Base-by-base conservation (phyloP, 1,139 yeast species). In the Insectozyma bohioensis region DNA sequence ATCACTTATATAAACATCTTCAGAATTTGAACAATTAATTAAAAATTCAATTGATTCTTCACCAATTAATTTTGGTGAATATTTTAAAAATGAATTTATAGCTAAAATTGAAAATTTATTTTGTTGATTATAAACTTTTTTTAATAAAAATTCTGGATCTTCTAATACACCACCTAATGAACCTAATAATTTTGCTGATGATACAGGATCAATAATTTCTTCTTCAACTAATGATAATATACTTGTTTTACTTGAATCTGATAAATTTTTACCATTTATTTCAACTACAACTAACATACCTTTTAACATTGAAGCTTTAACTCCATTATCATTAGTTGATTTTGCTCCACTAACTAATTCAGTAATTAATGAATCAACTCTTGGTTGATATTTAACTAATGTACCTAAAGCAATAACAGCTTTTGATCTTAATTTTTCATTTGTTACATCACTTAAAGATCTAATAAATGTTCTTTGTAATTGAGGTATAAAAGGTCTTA, bases 401-500 rank as follows among this genome's bases (percentile, higher is more conserved):
- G 90, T 79, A 34, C 95, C 95, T 46, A 92, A 67, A 0, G 97
- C 97, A 47, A 72, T 75, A 23, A 95, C 97, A n/a, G 97, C 95
- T 43, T 95, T 76, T 4, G 79, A 60, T 49, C 97, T 75, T 51
- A 92, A 69, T 6, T 75, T 63, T 39, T 83, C 95, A 51, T 81
- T 85, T 2, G 71, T 52, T 3, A 84, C 71, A 61, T 92, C 98
- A 30, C 87, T 75, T 43, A 94, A 70, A 1, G 95, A 85, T 56
- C 95, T 85, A 29, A 94, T 95, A 65, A 92, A 94, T 1, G 98
- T 94, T 58, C 99, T 78, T 63, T 94, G 98, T 47, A 94, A 71
- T 66, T 94, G 99, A 7, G 99, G 99, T 59, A 92, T 79, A 58
- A 94, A 94, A 9, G 99, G 98, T 54, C 94, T 78, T 59, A 94